Percentiles rank a stretch among this genome's conserved stretches.
phyloP scores from a whole-genome alignment of 306 rosid species.

The Cicer chorassanicum region DNA sequence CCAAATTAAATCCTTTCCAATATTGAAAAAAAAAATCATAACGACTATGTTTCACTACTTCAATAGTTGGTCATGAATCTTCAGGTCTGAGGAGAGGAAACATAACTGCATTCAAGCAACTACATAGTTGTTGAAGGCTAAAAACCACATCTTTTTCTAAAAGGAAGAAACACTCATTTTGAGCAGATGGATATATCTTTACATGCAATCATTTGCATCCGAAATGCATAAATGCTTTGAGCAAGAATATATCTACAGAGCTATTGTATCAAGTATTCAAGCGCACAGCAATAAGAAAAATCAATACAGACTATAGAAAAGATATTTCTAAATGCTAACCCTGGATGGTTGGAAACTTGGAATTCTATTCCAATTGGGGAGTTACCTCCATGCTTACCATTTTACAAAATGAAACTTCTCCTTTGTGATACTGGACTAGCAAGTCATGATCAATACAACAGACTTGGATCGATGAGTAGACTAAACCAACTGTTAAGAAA shows the following conservation, averaged over 20 bases:
- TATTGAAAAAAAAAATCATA: not conserved
- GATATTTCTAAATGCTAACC: conserved; percentile 32
- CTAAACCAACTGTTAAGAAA: not conserved
- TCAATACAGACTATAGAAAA: conserved; percentile 13
- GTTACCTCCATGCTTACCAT: not conserved
- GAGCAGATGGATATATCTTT: conserved; percentile 17
- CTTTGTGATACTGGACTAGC: not conserved
- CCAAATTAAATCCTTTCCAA: not conserved
- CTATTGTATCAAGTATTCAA: not conserved
- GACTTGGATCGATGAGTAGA: conserved; percentile 6
- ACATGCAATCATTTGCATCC: conserved; percentile 14
- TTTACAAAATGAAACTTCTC: conserved; percentile 8
- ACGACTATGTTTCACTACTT: not conserved
- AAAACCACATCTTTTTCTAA: not conserved
- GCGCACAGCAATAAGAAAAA: not conserved
- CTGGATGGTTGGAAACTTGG: not conserved
- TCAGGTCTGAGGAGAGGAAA: conserved; percentile 12
- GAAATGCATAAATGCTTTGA: not conserved
- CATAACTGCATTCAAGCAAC: conserved; percentile 31
- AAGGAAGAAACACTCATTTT: not conserved
- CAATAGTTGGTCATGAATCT: not conserved
- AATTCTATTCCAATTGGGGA: not conserved
- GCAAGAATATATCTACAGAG: conserved; percentile 8
- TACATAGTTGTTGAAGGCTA: not conserved
- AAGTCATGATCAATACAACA: not conserved